Percentiles rank a stretch among this genome's conserved stretches.
phyloP scores from a whole-genome alignment of 164 flowering plant genomes.

The Echeveria elegans region DNA sequence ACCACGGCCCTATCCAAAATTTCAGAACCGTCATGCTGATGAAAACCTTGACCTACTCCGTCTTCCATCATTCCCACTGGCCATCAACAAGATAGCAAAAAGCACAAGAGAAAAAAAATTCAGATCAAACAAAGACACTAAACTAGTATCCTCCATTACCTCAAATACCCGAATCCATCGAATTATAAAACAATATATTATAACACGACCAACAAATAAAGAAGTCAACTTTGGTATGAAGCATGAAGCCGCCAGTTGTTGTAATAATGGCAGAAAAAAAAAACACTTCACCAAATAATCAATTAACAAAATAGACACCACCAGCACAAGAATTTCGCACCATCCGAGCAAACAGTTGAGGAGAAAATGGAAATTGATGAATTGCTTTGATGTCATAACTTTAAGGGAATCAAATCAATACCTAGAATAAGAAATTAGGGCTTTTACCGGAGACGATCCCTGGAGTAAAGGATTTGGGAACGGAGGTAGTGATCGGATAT shows the following conservation, averaged over 20 bases:
- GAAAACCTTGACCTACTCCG: not conserved
- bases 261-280: not conserved
- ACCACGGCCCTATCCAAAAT: slow-evolving; percentile 46
- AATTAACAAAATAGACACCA: not conserved
- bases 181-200: too few species aligned
- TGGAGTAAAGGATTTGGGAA: too few species aligned
- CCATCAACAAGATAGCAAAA: not conserved
- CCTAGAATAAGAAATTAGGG: too few species aligned
- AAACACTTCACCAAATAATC: not conserved
- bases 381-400: not conserved
- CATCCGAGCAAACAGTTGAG: not conserved
- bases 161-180: not conserved
- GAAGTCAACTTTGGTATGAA: not conserved
- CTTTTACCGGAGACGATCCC: too few species aligned
- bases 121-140: not conserved
- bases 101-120: not conserved
- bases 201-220: not conserved
- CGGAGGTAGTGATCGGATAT: too few species aligned
- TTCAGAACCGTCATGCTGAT: not conserved
- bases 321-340: not conserved
- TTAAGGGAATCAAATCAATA: too few species aligned
- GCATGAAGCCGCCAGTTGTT: not conserved
- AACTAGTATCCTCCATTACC: not conserved
- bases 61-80: not conserved
- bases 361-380: too few species aligned